Base-by-base conservation (phyloP, 805 yeast species). In the Lachancea meyersii region DNA sequence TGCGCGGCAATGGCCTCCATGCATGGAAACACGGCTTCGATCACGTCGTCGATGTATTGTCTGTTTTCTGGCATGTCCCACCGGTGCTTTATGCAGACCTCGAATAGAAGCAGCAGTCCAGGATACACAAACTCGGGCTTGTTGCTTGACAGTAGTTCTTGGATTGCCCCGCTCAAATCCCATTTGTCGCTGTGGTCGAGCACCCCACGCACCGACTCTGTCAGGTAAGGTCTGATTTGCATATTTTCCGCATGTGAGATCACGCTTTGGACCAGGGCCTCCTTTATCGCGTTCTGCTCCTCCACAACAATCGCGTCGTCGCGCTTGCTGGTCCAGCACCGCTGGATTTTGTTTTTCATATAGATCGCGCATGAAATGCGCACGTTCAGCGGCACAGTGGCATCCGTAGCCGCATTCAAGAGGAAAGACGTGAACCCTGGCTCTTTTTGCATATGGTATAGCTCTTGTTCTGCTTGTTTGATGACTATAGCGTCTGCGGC, bases 351-450 rank as follows among this genome's bases (percentile, higher is more conserved):
- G 58, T 83, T 83, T 57, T 84, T 84, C 60, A 82, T 76, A 56
- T 76, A 81, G 5, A 84, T 82, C 0, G 83, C 80, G 5, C 82
- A 72, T 10, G 86, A 81, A 46, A 75, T 65, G 46, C 78, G 70
- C 39, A 77, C 70, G 10, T 68, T 67, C 5, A 53, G 47, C 4
- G 76, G 65, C 23, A 69, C 63, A 3, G 67, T 61, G 3, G 58
- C 58, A 50, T 79, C 81, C 8, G 65, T 58, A 11, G 75, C 68
- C 35, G 78, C 63, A 31, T 72, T 75, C 22, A 79, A 61, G 36
- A 79, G 64, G 53, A 75, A 76, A 11, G 71, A 65, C 1, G 82
- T 74, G 58, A 78, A 77, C 3, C 83, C 83, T 1, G 75, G 71
- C 47, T 73, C 76, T 47, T 71, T 72, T 54, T 77, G 82, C 47